A percentile compares a stretch with the other conserved stretches of the same genome.
Conservation (phyloP, 495 filamentous ascomycete genomes). For the Pseudoneurospora amorphoporcata region DNA sequence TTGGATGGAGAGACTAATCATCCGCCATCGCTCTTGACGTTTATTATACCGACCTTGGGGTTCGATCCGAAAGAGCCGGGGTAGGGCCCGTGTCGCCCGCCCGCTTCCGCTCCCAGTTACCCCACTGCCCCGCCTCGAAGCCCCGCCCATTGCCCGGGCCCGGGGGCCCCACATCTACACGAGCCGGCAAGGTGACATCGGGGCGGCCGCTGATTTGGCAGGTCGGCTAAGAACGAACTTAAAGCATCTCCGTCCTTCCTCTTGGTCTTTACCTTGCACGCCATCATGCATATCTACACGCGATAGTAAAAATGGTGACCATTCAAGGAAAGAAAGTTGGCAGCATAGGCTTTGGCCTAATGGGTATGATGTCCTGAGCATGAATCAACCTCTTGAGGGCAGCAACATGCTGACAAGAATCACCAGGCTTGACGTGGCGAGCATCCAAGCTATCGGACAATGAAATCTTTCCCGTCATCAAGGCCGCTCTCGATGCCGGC, state of each 20-base stretch:
- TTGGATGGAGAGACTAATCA: not conserved
- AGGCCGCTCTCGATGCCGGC: constrained; percentile 55
- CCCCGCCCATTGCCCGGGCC: not conserved
- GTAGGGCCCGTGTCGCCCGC: not conserved
- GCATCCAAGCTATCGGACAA: constrained; percentile 40
- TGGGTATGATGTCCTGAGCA: constrained; percentile 27
- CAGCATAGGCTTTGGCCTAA: constrained; percentile 47
- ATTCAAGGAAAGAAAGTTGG: constrained; percentile 45
- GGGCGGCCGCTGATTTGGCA: not conserved
- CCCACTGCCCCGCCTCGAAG: not conserved
- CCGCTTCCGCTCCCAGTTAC: not conserved
- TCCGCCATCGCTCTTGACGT: not conserved
- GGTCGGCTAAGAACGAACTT: not conserved
- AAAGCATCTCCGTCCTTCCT: not conserved
- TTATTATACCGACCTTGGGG: not conserved
- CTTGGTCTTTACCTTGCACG: not conserved
- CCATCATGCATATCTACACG: not conserved
- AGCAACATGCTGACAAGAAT: not conserved
- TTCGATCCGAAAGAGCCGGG: not conserved
- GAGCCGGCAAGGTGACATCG: not conserved
- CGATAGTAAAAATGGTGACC: not conserved
- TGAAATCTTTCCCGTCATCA: constrained; percentile 55
- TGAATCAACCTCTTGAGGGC: not conserved
- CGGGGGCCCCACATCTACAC: not conserved
- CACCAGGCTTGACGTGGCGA: constrained; percentile 66